Percentiles rank a stretch among this genome's conserved stretches.
Conservation (phyloP, 768 basidiomycete species). For the Pleurotus djamor region DNA sequence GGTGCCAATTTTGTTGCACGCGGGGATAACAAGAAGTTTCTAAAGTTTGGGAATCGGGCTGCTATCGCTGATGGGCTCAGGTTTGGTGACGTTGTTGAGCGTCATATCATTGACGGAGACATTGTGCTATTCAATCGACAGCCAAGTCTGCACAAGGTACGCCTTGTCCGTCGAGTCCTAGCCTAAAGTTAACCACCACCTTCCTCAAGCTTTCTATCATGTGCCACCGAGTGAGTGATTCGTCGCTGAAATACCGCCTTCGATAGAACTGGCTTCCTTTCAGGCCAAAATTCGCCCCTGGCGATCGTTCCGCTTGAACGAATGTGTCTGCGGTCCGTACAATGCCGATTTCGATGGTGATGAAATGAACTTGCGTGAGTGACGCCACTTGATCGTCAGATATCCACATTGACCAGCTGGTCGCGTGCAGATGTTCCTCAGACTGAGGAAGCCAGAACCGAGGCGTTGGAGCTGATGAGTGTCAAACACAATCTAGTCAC, state of each 20-base stretch:
- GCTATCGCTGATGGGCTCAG: conserved; percentile 79
- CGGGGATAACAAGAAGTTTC: conserved; percentile 84
- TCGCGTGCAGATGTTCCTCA: conserved; percentile 83
- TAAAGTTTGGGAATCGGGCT: conserved; percentile 82
- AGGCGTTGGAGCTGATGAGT: conserved; percentile 96
- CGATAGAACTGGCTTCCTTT: neutral
- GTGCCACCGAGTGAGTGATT: conserved; percentile 80
- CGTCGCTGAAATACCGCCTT: neutral
- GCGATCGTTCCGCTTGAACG: conserved; percentile 96
- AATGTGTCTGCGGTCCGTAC: conserved; percentile 99
- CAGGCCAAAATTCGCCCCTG: conserved; percentile 92
- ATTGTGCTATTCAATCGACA: conserved; percentile 98
- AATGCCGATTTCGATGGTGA: conserved; percentile 99
- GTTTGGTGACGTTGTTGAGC: conserved; percentile 91
- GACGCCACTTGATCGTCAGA: neutral
- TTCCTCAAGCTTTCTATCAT: conserved; percentile 86
- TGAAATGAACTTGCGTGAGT: conserved; percentile 98
- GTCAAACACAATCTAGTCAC: conserved; percentile 97
- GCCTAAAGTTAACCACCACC: conserved; percentile 5
- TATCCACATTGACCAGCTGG: conserved; percentile 3
- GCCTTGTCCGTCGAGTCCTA: conserved; percentile 6
- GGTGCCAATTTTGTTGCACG: conserved; percentile 93
- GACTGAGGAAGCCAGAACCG: conserved; percentile 96
- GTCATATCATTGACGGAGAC: conserved; percentile 94
- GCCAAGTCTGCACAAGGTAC: conserved; percentile 93